A percentile compares a stretch with the other conserved stretches of the same genome.
Conservation (phyloP, 495 filamentous ascomycete species). For the Penicillium riverlandense region DNA sequence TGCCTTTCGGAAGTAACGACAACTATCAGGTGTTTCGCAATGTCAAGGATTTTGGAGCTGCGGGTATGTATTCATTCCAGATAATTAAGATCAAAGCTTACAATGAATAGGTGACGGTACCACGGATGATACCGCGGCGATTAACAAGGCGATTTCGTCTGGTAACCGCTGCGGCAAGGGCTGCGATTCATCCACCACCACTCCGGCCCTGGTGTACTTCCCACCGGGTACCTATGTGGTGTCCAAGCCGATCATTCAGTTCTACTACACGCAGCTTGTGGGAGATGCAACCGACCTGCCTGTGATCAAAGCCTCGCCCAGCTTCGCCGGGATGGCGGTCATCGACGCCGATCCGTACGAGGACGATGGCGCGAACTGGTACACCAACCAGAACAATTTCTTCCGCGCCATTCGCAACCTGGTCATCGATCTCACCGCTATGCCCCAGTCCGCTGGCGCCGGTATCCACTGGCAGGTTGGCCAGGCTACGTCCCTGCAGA, state of each 20-base stretch:
- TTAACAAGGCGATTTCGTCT: conserved; percentile 74
- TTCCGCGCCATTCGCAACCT: conserved; percentile 95
- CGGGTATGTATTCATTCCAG: conserved; percentile 29
- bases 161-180: conserved; percentile 69
- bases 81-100: conserved; percentile 16
- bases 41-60: conserved; percentile 77
- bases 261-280: conserved; percentile 76
- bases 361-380: conserved; percentile 57
- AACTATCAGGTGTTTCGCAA: conserved; percentile 78
- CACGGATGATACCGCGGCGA: conserved; percentile 83
- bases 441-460: conserved; percentile 55
- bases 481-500: conserved; percentile 87
- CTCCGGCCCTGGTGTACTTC: conserved; percentile 73
- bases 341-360: conserved; percentile 87
- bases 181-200: conserved; percentile 76
- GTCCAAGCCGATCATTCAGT: conserved; percentile 59
- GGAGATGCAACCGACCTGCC: conserved; percentile 66
- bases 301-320: conserved; percentile 64
- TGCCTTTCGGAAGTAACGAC: conserved; percentile 51
- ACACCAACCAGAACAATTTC: conserved; percentile 97
- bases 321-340: conserved; percentile 78
- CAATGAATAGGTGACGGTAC: conserved; percentile 54
- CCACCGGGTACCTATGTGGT: conserved; percentile 71
- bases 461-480: conserved; percentile 98
- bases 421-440: conserved; percentile 72